phyloP scores from a whole-genome alignment of 768 basidiomycete species.

The Gyrodon lividus region DNA sequence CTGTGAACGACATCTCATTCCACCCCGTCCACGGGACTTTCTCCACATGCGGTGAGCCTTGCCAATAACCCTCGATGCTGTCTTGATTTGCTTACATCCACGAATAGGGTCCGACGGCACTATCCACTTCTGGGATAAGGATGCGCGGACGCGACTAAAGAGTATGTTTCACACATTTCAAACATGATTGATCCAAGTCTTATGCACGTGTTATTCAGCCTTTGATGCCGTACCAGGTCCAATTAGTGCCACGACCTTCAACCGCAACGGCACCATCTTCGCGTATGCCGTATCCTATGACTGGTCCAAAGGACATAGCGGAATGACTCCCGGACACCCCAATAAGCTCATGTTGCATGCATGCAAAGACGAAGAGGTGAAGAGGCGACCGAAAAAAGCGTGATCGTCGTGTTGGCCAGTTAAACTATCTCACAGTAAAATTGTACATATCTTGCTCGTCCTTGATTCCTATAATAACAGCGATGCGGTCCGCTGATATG shows the following conservation, averaged over 20 bases:
- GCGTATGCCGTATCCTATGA: constrained; percentile 93
- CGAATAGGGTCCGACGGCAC: constrained; percentile 74
- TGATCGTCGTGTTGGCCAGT: background rate
- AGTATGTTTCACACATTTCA: constrained; percentile 41
- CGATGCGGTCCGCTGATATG: background rate
- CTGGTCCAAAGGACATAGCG: constrained; percentile 90
- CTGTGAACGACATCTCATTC: constrained; percentile 86
- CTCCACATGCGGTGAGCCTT: constrained; percentile 64
- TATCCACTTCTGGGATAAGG: constrained; percentile 94
- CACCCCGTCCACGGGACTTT: constrained; percentile 85
- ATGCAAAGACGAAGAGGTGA: constrained; percentile 86
- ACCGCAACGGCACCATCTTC: constrained; percentile 83
- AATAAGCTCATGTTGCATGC: constrained; percentile 85
- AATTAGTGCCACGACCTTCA: constrained; percentile 79
- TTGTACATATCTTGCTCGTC: constrained; percentile 1
- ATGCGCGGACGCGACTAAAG: constrained; percentile 88
- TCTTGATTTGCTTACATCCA: constrained; percentile 3
- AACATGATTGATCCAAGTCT: background rate
- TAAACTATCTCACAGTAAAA: constrained; percentile 1
- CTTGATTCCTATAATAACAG: too few relatives aligned
- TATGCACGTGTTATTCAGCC: constrained; percentile 38
- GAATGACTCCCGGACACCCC: constrained; percentile 65
- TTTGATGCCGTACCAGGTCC: constrained; percentile 77
- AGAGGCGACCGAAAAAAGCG: constrained; percentile 48
- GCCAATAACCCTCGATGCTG: constrained; percentile 20